A percentile compares a stretch with the other conserved stretches of the same genome.
Evolutionary conservation across 805 yeast species (phyloP).

Genomic region (Starmerella kuoi): DNA sequence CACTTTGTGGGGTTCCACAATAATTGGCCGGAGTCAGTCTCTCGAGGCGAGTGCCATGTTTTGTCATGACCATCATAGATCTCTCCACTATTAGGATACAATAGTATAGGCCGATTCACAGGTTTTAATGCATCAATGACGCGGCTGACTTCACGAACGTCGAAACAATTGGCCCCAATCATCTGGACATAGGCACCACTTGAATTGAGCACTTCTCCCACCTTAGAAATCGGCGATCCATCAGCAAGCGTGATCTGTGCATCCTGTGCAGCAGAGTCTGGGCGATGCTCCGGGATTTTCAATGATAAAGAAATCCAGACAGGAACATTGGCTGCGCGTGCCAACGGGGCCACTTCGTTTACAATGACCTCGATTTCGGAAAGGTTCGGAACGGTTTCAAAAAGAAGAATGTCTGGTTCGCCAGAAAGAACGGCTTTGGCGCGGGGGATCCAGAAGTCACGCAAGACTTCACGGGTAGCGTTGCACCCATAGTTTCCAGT

Average conservation of each 20-base stretch:
- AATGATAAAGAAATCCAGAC: conserved; percentile 41
- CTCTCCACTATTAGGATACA: conserved; percentile 72
- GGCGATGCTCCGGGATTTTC: conserved; percentile 24
- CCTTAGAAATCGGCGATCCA: conserved; percentile 35
- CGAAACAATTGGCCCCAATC: conserved; percentile 61
- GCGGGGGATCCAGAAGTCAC: conserved; percentile 41
- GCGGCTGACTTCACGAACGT: conserved; percentile 32
- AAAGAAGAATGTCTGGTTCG: conserved; percentile 42
- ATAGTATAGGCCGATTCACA: conserved; percentile 33
- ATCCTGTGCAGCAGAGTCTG: not conserved
- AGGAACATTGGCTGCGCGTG: conserved; percentile 23
- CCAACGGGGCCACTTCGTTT: conserved; percentile 30
- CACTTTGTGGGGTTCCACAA: conserved; percentile 35
- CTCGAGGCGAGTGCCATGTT: conserved; percentile 30
- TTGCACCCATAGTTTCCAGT: conserved; percentile 48
- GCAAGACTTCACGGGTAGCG: conserved; percentile 32
- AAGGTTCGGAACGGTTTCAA: conserved; percentile 62
- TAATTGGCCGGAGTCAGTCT: conserved; percentile 4
- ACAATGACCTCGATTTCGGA: conserved; percentile 44
- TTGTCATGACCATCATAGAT: conserved; percentile 40
- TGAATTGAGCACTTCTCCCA: conserved; percentile 29
- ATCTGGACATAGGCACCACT: conserved; percentile 25
- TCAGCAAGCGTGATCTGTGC: conserved; percentile 33
- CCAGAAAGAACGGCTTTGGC: conserved; percentile 31
- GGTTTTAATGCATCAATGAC: conserved; percentile 32